Evolutionary conservation across 306 rosid genomes (phyloP).

Genomic region (Dalbergia oliveri): DNA sequence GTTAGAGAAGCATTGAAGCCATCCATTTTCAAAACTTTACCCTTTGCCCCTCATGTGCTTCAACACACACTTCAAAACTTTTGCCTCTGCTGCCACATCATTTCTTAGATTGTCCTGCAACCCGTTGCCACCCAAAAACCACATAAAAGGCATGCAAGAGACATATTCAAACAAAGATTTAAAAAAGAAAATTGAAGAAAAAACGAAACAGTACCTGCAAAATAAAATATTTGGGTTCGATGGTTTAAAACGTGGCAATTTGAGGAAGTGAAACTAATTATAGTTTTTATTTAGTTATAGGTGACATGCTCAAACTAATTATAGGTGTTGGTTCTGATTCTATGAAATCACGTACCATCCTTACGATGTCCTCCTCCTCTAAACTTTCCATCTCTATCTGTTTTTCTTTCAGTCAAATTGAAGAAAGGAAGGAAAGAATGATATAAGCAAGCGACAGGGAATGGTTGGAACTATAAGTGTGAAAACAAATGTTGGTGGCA

Average conservation of each 20-base stretch:
- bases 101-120: conserved; percentile 64
- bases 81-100: conserved; percentile 50
- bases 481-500: neutral
- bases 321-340: conserved; percentile 65
- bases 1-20: conserved; percentile 63
- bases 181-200: neutral
- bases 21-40: conserved; percentile 51
- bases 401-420: too few species aligned
- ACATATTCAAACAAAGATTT: neutral
- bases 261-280: conserved; percentile 48
- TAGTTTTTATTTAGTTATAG: too few species aligned
- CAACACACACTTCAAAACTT: conserved; percentile 56
- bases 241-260: conserved; percentile 46
- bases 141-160: neutral
- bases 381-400: conserved; percentile 58
- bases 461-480: neutral
- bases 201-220: conserved; percentile 56
- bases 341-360: conserved; percentile 78
- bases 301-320: too few species aligned
- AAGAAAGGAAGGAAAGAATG: neutral
- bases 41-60: conserved; percentile 57
- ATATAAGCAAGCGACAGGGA: neutral
- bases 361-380: conserved; percentile 66
- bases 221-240: conserved; percentile 49
- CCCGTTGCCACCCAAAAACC: neutral